These are phyloP conservation scores for Chlorella sorokiniana DNA, from an alignment of 139 green algal genomes.

Conservation along the genomic window DNA sequence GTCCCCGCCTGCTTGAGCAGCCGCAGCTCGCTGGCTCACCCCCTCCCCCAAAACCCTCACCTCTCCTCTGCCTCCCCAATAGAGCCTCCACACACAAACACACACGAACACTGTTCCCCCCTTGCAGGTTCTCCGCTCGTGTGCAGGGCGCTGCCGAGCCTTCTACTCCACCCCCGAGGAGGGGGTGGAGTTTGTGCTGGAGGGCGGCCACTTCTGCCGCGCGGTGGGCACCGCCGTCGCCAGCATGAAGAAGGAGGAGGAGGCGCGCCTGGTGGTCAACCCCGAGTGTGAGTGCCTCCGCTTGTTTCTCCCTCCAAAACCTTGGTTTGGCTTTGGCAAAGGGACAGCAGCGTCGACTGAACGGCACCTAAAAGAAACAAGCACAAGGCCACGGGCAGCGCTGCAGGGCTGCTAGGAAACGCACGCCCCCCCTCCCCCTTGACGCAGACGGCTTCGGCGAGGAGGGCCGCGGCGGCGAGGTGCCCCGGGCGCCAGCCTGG, in stretches of 20 bases:
- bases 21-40: too few relatives aligned
- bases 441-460: constrained; percentile 70
- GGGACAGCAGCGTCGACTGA: too few relatives aligned
- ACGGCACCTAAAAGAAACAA: too few relatives aligned
- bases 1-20: too few relatives aligned
- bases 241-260: constrained; percentile 85
- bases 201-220: constrained; percentile 49
- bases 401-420: too few relatives aligned
- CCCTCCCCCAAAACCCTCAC: too few relatives aligned
- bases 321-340: too few relatives aligned
- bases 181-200: constrained; percentile 64
- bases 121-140: constrained; percentile 30
- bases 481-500: constrained; percentile 67
- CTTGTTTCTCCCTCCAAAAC: too few relatives aligned
- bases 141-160: constrained; percentile 50
- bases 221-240: constrained; percentile 60
- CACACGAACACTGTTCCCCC: too few relatives aligned
- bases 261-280: constrained; percentile 59
- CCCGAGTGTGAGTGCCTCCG: constrained; percentile 57
- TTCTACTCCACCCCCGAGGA: constrained; percentile 55
- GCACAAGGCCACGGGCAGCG: too few relatives aligned
- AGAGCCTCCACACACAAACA: too few relatives aligned
- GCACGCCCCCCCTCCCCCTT: not conserved
- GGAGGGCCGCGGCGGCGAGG: constrained; percentile 49
- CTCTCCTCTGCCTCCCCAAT: too few relatives aligned